Conservation (phyloP, 805 yeast species). For the Sungouiella thailandica region DNA sequence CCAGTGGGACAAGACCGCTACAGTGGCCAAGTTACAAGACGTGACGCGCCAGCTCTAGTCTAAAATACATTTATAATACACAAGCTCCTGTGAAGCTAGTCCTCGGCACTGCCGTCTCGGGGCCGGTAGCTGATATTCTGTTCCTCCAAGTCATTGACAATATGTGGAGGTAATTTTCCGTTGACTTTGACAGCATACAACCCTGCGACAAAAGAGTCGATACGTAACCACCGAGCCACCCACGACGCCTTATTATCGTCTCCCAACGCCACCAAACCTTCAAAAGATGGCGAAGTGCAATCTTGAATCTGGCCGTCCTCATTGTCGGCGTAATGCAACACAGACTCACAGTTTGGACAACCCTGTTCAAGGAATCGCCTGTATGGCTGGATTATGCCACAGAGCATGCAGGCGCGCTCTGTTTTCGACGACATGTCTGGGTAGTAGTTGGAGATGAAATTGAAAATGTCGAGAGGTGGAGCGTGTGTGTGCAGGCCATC, state of each 20-base stretch:
- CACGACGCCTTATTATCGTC: conserved; percentile 76
- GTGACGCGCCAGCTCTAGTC: conserved; percentile 8
- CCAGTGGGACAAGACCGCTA: conserved; percentile 38
- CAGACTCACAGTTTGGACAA: conserved; percentile 94
- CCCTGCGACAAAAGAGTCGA: conserved; percentile 84
- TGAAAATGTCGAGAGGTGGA: neutral
- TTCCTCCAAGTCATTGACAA: conserved; percentile 63
- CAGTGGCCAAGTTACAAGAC: conserved; percentile 28
- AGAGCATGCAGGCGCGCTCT: conserved; percentile 95
- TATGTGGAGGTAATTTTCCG: conserved; percentile 87
- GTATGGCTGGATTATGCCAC: conserved; percentile 86
- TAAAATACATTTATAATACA: conserved; percentile 2
- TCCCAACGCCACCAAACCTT: conserved; percentile 88
- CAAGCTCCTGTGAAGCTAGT: conserved; percentile 30
- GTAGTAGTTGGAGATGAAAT: neutral
- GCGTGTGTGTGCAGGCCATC: conserved; percentile 1
- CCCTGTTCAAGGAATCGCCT: conserved; percentile 71
- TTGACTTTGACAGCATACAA: conserved; percentile 89
- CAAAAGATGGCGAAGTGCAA: conserved; percentile 94
- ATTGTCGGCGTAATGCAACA: conserved; percentile 67
- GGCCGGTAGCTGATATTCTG: conserved; percentile 87
- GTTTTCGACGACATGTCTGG: conserved; percentile 49
- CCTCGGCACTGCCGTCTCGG: conserved; percentile 84
- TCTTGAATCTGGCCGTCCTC: conserved; percentile 84
- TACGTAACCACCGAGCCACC: conserved; percentile 95